Conservation (phyloP, 768 basidiomycete species). For the Dendrothele bispora region DNA sequence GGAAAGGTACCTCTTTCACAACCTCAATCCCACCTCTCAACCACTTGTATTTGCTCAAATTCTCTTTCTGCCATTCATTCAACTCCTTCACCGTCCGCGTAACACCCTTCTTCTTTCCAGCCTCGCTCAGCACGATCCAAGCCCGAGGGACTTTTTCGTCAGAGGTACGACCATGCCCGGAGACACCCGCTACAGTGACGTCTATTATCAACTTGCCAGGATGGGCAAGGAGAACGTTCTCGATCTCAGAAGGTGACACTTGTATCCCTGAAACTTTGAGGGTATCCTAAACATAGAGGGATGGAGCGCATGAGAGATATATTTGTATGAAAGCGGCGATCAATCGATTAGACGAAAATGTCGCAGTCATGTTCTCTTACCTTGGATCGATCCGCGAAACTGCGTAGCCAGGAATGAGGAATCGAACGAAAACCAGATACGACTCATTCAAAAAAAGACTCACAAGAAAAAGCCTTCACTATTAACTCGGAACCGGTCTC, state of each 20-base stretch:
- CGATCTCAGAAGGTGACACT: slow-evolving; percentile 80
- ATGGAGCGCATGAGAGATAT: too few species aligned
- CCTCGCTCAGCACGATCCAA: slow-evolving; percentile 68
- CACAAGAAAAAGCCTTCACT: slow-evolving; percentile 66
- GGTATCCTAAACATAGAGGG: slow-evolving; percentile 71
- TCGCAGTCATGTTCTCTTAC: slow-evolving; percentile 29
- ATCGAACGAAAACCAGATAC: too few species aligned
- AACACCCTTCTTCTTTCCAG: slow-evolving; percentile 50
- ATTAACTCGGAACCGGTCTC: slow-evolving; percentile 66
- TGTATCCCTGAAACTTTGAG: slow-evolving; percentile 79
- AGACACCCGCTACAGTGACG: slow-evolving; percentile 71
- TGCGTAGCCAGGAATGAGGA: slow-evolving; percentile 22
- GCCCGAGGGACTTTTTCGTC: slow-evolving; percentile 78
- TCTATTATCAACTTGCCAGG: slow-evolving; percentile 65
- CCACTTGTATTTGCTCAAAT: slow-evolving; percentile 76
- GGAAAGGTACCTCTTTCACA: slow-evolving; percentile 51
- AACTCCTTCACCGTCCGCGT: slow-evolving; percentile 42
- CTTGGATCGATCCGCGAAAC: slow-evolving; percentile 75
- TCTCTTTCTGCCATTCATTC: slow-evolving; percentile 58
- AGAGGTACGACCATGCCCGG: slow-evolving; percentile 61
- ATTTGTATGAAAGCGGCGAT: too few species aligned
- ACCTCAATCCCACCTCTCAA: slow-evolving; percentile 69
- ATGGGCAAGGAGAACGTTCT: slow-evolving; percentile 59
- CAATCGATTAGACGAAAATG: background rate
- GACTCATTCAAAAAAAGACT: slow-evolving; percentile 24